Percentiles rank a stretch among this genome's conserved stretches.
Conservation (phyloP, 202 grass and related monocot genomes). For the Zoysia matrella region DNA sequence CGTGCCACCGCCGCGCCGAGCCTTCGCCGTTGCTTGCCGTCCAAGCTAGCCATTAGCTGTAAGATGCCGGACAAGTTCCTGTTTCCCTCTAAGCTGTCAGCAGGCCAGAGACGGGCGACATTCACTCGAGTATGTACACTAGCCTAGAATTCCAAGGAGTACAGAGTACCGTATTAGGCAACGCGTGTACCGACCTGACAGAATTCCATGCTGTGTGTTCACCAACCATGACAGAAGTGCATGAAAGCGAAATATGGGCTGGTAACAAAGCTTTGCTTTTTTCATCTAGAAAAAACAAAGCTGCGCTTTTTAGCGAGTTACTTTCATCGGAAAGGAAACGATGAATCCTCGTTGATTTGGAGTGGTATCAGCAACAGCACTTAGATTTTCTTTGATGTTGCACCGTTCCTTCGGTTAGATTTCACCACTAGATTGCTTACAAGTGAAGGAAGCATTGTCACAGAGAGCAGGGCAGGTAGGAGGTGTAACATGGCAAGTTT, state of each 20-base stretch:
- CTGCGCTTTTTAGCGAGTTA: neutral
- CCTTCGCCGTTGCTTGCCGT: slow-evolving; percentile 27
- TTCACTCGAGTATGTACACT: neutral
- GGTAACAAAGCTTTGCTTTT: too few relatives aligned
- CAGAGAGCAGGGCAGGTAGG: neutral
- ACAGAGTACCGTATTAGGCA: too few relatives aligned
- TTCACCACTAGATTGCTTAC: slow-evolving; percentile 10
- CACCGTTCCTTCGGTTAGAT: neutral
- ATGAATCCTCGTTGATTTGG: neutral
- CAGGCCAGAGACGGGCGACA: neutral
- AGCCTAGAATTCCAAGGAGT: too few relatives aligned
- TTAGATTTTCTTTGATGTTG: too few relatives aligned
- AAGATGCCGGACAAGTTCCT: neutral
- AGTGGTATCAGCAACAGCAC: neutral
- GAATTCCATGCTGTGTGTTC: neutral
- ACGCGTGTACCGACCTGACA: too few relatives aligned
- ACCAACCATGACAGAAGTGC: neutral
- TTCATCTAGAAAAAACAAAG: neutral
- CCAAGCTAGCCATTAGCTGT: slow-evolving; percentile 26
- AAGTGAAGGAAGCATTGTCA: slow-evolving; percentile 26
- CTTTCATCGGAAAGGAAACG: neutral
- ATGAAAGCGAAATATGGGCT: neutral
- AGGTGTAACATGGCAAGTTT: too few relatives aligned
- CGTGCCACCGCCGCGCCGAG: slow-evolving; percentile 7
- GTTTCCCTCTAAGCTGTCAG: neutral